phyloP scores from a whole-genome alignment of 768 basidiomycete genomes.

The Hirschioporus abietinus region DNA sequence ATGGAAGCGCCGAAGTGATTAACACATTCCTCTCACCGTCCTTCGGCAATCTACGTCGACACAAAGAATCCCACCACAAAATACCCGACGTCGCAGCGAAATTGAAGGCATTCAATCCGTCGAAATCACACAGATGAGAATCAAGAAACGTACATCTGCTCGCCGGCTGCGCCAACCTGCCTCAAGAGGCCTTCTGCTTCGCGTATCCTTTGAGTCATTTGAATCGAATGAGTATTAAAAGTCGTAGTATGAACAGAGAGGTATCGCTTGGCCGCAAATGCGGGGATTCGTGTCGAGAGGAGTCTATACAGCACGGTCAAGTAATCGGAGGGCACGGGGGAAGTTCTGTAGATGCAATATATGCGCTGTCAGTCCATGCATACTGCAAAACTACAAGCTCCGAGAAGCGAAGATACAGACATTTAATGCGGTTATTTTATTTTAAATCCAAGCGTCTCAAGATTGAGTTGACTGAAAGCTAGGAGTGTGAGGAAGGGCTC shows the following conservation, averaged over 20 bases:
- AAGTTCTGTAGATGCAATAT: background rate
- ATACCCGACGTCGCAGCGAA: constrained; percentile 7
- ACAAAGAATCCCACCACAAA: background rate
- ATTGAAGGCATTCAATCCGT: background rate
- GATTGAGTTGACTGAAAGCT: background rate
- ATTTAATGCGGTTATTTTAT: background rate
- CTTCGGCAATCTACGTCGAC: constrained; percentile 56
- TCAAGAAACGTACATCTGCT: constrained; percentile 34
- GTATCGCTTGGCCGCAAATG: background rate
- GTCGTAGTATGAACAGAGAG: background rate
- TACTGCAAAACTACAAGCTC: background rate
- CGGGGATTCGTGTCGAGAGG: background rate
- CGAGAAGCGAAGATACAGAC: background rate
- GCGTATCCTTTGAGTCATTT: constrained; percentile 35
- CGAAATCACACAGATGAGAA: background rate
- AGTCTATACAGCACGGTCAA: background rate
- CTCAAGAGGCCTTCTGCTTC: constrained; percentile 39
- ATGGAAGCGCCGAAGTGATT: constrained; percentile 93
- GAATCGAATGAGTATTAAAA: background rate
- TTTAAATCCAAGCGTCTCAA: background rate
- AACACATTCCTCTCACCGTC: constrained; percentile 84
- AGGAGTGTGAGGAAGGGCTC: background rate
- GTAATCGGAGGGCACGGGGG: background rate
- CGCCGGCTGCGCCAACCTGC: constrained; percentile 35
- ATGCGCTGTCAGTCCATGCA: background rate